Evolutionary conservation across 2,329 filamentous ascomycete species (phyloP), one percentile per base, ranked within the genome.

Genomic region (Coniochaeta sp.): DNA sequence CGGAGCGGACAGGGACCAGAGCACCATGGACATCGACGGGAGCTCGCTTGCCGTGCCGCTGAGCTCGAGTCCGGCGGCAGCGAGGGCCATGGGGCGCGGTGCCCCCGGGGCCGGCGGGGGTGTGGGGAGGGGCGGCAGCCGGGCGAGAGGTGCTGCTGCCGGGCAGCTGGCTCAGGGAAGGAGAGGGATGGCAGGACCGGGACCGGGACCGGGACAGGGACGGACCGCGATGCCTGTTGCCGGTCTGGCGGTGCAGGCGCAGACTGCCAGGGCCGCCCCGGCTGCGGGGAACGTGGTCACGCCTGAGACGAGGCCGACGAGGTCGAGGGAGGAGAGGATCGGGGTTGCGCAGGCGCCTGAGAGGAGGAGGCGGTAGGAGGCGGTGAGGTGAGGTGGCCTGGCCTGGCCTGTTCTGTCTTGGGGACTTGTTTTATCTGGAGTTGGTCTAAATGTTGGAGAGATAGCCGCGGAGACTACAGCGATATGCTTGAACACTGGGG

Each of bases 291-390:
- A 12, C 1, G 62, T 65, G 17, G 65, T 66, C 2, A 67, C 68
- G 17, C 66, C 67, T 7, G 68, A 69, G 40, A 64, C 63, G 42
- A 62, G 69, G 59, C 58, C 59, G 16, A 70, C 69, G 55, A 64
- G 70, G 61, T 69, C 63, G 17, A 63, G 71, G 32, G 71, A 72
- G 50, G 71, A 73, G 65, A 64, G 71, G 58, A 66, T 70, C 7
- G 69, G 68, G 19, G 59, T 68, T 1, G 60, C 63, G 47, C 47
- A 30, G 24, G 47, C 47, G 9, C 64, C 67, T 47, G 64, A 66
- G 28, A 44, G 58, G 57, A 57, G 65, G 57, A 64, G 65, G 26
- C 65, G 63, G 61, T n/a, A n/a, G n/a, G n/a, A n/a, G n/a, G n/a
- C n/a, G n/a, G n/a, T n/a, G n/a, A n/a, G n/a, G n/a, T 62, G 38